Conservation (phyloP, 805 yeast species). For the Suhomyces sp. region DNA sequence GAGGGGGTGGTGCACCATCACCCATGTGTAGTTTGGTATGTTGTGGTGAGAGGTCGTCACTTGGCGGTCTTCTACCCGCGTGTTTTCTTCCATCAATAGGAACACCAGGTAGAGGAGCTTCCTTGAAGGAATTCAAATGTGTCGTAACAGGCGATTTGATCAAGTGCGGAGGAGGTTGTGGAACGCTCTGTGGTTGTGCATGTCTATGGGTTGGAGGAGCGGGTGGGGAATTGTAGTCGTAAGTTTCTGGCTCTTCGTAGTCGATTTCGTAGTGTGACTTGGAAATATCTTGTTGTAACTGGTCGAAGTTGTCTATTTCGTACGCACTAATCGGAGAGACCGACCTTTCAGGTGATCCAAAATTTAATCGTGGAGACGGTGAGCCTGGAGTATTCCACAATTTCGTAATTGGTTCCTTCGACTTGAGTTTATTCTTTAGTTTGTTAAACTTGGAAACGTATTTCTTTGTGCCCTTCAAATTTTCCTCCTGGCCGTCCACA, state of each 20-base stretch:
- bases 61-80: constrained; percentile 1
- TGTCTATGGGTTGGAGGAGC: constrained; percentile 24
- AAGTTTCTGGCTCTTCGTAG: constrained; percentile 12
- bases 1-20: not conserved
- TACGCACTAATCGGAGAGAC: constrained; percentile 23
- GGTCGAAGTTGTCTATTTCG: constrained; percentile 9
- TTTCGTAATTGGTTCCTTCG: constrained; percentile 33
- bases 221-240: constrained; percentile 18
- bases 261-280: constrained; percentile 2
- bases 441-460: constrained; percentile 29
- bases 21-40: not conserved
- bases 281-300: constrained; percentile 7
- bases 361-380: not conserved
- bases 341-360: constrained; percentile 8
- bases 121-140: not conserved
- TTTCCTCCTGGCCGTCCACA: constrained; percentile 1
- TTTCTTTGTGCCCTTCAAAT: constrained; percentile 14
- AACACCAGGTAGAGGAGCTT: not conserved
- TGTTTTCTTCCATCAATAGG: not conserved
- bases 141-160: constrained; percentile 1
- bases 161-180: not conserved
- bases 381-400: constrained; percentile 19
- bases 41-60: constrained; percentile 1
- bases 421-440: constrained; percentile 31
- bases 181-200: constrained; percentile 1